Conservation (phyloP, 495 filamentous ascomycete genomes). For the Penicillium simplicissimum region DNA sequence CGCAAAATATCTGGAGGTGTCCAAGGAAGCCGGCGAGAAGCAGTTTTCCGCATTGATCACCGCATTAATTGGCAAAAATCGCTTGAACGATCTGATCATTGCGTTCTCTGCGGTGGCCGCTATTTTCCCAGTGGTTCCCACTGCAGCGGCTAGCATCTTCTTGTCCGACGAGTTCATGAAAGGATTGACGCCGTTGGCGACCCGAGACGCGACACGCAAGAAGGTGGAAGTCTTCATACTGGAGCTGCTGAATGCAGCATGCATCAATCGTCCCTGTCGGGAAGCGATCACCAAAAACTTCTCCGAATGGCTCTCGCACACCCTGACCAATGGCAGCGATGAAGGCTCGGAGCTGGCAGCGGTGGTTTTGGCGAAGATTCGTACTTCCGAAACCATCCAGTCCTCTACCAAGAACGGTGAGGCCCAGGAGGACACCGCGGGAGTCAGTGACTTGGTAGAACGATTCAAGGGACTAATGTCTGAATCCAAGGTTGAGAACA, state of each 20-base stretch:
- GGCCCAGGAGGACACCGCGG: slow-evolving; percentile 49
- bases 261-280: slow-evolving; percentile 75
- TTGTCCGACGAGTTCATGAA: slow-evolving; percentile 79
- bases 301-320: slow-evolving; percentile 76
- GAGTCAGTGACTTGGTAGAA: slow-evolving; percentile 69
- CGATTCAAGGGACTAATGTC: slow-evolving; percentile 78
- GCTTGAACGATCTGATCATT: slow-evolving; percentile 61
- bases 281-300: slow-evolving; percentile 80
- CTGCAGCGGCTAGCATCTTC: slow-evolving; percentile 71
- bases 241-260: slow-evolving; percentile 88
- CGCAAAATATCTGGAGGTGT: slow-evolving; percentile 75
- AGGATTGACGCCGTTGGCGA: slow-evolving; percentile 67
- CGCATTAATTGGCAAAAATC: slow-evolving; percentile 50
- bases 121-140: slow-evolving; percentile 80
- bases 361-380: slow-evolving; percentile 81
- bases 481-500: slow-evolving; percentile 54
- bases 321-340: slow-evolving; percentile 66
- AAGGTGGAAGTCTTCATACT: slow-evolving; percentile 79
- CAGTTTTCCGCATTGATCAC: slow-evolving; percentile 68
- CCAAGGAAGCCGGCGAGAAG: slow-evolving; percentile 65
- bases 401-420: slow-evolving; percentile 41
- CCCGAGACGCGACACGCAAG: slow-evolving; percentile 70
- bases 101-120: slow-evolving; percentile 87
- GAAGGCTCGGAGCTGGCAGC: slow-evolving; percentile 70
- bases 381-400: slow-evolving; percentile 45